These are phyloP conservation scores for Sisymbrium irio DNA, from an alignment of 345 rosid genomes.

Conservation along the genomic window DNA sequence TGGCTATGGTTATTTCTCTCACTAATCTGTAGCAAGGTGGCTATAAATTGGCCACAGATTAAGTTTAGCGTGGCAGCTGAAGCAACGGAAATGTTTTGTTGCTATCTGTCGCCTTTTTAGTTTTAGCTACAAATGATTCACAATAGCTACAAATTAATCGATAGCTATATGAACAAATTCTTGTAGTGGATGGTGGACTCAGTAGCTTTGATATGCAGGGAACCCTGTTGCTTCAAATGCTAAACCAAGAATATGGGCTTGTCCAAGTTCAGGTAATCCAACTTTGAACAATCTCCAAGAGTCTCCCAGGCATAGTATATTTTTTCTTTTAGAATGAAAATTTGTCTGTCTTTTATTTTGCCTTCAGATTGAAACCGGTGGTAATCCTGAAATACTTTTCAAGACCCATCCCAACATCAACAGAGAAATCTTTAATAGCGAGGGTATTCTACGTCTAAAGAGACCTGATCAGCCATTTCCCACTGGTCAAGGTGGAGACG, in stretches of 20 bases:
- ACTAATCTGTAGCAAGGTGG: too few relatives aligned
- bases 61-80: too few relatives aligned
- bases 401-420: constrained; percentile 97
- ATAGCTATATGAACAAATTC: too few relatives aligned
- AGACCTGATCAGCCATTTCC: constrained; percentile 96
- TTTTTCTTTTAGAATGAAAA: not conserved
- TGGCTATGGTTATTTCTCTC: too few relatives aligned
- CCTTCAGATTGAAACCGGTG: constrained; percentile 83
- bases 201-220: constrained; percentile 97
- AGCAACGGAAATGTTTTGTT: too few relatives aligned
- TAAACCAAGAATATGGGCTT: constrained; percentile 88
- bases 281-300: constrained; percentile 5
- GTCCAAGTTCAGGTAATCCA: constrained; percentile 90
- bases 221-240: constrained; percentile 89
- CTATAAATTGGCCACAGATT: too few relatives aligned
- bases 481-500: constrained; percentile 83
- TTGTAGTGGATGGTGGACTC: constrained; percentile 98
- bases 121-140: too few relatives aligned
- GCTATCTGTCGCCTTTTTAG: too few relatives aligned
- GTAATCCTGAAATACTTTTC: constrained; percentile 78
- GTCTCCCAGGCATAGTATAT: not conserved
- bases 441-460: constrained; percentile 81
- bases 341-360: not conserved
- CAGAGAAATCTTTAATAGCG: constrained; percentile 73
- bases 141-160: too few relatives aligned